Evolutionary conservation across 2,329 filamentous ascomycete genomes (phyloP).

Genomic region (Pseudopithomyces chartarum): DNA sequence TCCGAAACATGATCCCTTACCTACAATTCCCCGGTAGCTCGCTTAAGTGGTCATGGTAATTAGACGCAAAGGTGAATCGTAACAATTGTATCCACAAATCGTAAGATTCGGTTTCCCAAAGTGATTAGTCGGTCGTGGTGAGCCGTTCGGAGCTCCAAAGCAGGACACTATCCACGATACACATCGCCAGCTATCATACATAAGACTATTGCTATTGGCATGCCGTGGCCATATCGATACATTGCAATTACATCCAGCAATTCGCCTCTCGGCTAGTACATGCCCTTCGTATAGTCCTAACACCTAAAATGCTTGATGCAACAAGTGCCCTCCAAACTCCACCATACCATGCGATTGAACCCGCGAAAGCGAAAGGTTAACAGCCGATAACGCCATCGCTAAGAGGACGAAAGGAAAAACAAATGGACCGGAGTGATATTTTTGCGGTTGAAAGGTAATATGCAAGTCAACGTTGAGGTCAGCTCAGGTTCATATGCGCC

Average conservation of each 20-base stretch:
- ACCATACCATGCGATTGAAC: neutral
- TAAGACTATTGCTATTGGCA: neutral
- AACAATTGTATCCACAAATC: neutral
- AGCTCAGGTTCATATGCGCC: constrained; percentile 27
- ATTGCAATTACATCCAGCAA: neutral
- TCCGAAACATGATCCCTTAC: neutral
- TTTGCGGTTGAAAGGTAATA: neutral
- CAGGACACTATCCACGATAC: neutral
- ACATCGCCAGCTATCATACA: neutral
- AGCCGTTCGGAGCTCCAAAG: neutral
- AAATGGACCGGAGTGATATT: neutral
- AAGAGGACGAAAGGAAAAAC: constrained; percentile 8
- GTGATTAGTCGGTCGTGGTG: neutral
- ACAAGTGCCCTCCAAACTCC: constrained; percentile 1
- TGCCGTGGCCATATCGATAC: neutral
- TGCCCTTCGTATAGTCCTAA: neutral
- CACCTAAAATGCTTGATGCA: neutral
- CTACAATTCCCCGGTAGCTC: neutral
- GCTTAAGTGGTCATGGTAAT: neutral
- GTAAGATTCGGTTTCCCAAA: neutral
- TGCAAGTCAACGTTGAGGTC: neutral
- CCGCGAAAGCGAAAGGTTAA: constrained; percentile 7
- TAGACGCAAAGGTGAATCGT: neutral
- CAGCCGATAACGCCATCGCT: constrained; percentile 25
- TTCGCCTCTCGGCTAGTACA: neutral